Evolutionary conservation across 805 yeast species (phyloP).

Genomic region (Saccharomycopsis olivae): DNA sequence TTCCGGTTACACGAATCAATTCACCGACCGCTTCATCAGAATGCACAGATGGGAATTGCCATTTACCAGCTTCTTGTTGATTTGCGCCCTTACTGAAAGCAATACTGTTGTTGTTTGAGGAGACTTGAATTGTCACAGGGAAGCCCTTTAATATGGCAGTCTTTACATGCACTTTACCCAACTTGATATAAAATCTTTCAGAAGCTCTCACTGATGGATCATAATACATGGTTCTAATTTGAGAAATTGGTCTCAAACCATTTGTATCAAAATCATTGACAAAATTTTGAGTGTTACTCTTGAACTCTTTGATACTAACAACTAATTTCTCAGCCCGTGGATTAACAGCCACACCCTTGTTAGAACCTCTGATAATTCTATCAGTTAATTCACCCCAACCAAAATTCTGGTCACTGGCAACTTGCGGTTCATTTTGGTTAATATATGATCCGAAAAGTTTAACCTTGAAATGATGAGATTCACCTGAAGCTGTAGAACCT

Average conservation of each 20-base stretch:
- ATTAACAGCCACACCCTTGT: constrained; percentile 67
- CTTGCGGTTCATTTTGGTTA: constrained; percentile 28
- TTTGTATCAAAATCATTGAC: constrained; percentile 27
- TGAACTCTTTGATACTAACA: constrained; percentile 65
- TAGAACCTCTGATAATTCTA: constrained; percentile 65
- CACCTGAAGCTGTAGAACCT: constrained; percentile 50
- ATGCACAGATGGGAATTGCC: constrained; percentile 68
- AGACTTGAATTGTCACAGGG: constrained; percentile 41
- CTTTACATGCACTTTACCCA: constrained; percentile 38
- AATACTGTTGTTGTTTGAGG: constrained; percentile 39
- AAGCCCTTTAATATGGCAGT: constrained; percentile 21
- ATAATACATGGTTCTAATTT: constrained; percentile 53
- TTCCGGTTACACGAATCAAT: constrained; percentile 50
- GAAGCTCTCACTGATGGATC: constrained; percentile 51
- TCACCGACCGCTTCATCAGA: constrained; percentile 70
- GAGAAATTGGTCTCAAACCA: constrained; percentile 43
- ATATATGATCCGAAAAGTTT: constrained; percentile 64
- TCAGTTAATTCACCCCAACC: constrained; percentile 90
- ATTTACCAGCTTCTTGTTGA: constrained; percentile 37
- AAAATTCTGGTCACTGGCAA: constrained; percentile 36
- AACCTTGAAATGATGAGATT: constrained; percentile 60
- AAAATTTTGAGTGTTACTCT: constrained; percentile 29
- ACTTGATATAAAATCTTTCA: constrained; percentile 49
- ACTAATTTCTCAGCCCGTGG: constrained; percentile 68
- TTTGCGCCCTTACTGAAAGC: constrained; percentile 61